Percentiles rank a stretch among this genome's conserved stretches.
phyloP scores from a whole-genome alignment of 345 rosid genomes.

The Rhizophora apiculata region DNA sequence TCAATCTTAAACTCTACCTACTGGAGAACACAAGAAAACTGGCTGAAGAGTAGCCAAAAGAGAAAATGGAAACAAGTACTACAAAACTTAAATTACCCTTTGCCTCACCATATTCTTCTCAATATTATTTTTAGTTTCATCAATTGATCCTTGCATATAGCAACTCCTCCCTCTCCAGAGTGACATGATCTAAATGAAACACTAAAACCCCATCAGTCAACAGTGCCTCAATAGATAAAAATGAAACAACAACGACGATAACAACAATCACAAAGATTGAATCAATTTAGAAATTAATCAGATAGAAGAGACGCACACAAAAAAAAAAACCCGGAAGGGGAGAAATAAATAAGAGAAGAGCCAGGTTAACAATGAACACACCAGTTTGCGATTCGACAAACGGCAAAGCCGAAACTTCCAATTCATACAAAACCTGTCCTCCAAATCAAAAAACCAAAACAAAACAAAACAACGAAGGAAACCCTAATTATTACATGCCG shows the following conservation, averaged over 20 bases:
- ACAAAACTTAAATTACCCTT: conserved; percentile 39
- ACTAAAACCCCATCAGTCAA: conserved; percentile 20
- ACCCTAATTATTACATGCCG: conserved; percentile 42
- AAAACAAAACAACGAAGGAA: conserved; percentile 11
- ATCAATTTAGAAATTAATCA: no score
- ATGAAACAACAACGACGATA: neutral
- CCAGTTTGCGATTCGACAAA: neutral
- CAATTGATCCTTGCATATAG: conserved; percentile 35
- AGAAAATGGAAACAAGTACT: conserved; percentile 11
- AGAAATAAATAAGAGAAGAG: no score
- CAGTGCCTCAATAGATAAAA: conserved; percentile 1
- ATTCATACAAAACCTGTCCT: neutral
- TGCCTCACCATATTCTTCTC: conserved; percentile 49
- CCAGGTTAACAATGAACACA: no score
- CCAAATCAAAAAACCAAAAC: neutral
- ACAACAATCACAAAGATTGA: neutral
- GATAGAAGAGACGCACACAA: neutral
- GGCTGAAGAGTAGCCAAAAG: neutral
- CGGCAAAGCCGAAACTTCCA: neutral
- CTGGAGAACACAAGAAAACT: neutral
- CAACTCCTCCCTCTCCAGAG: conserved; percentile 34
- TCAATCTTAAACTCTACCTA: neutral
- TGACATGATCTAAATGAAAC: conserved; percentile 41
- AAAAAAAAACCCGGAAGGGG: no score
- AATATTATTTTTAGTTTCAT: conserved; percentile 30